A percentile compares a stretch with the other conserved stretches of the same genome.
Conservation (phyloP, 1,139 yeast genomes). For the Saccharomycopsis phalli region DNA sequence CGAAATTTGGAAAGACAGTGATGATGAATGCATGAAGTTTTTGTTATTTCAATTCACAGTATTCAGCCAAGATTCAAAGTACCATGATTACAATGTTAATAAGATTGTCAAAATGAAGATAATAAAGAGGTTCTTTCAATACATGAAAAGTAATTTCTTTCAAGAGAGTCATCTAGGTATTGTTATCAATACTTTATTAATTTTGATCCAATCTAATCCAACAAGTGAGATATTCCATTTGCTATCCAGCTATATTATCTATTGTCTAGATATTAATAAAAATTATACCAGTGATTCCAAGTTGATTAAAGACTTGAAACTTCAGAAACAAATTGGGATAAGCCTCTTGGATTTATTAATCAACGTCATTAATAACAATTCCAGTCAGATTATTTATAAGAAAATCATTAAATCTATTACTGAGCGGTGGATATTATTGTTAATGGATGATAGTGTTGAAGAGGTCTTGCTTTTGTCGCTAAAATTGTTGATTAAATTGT, state of each 20-base stretch:
- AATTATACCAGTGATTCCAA: conserved; percentile 13
- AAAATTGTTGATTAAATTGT: conserved; percentile 40
- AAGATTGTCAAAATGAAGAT: conserved; percentile 47
- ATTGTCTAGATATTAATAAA: conserved; percentile 28
- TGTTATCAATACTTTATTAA: conserved; percentile 30
- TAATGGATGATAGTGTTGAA: conserved; percentile 36
- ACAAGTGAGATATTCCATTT: conserved; percentile 33
- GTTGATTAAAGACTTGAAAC: conserved; percentile 12
- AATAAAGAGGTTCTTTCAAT: conserved; percentile 44
- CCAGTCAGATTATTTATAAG: conserved; percentile 24
- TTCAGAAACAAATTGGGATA: conserved; percentile 26
- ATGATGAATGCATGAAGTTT: conserved; percentile 38
- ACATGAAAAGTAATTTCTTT: conserved; percentile 36
- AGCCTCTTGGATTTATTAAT: conserved; percentile 27
- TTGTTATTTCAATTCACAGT: conserved; percentile 49
- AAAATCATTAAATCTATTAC: conserved; percentile 51
- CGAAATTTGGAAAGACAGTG: conserved; percentile 39
- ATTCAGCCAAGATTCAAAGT: conserved; percentile 44
- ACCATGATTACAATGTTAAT: conserved; percentile 38
- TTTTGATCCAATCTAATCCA: conserved; percentile 33
- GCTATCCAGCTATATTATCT: conserved; percentile 35
- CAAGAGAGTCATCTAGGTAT: conserved; percentile 30
- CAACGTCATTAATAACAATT: conserved; percentile 27
- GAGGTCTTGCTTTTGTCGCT: conserved; percentile 40
- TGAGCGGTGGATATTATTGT: conserved; percentile 56